A percentile compares a stretch with the other conserved stretches of the same genome.
Evolutionary conservation across 768 basidiomycete genomes (phyloP).

Genomic region (Fomitopsis serialis): DNA sequence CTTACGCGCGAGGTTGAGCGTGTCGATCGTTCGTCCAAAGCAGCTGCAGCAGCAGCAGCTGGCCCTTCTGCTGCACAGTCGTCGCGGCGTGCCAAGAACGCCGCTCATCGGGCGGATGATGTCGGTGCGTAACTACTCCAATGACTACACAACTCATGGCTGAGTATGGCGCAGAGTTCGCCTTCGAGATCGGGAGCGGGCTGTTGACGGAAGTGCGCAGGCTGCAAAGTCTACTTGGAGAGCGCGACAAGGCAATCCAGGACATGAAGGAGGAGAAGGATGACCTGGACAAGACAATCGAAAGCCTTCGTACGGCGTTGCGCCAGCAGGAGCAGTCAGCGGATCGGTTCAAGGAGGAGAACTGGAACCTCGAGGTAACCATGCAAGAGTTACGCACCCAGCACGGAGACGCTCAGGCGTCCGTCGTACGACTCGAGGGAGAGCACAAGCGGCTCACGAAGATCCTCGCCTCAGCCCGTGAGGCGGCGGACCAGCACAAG

Average conservation of each 20-base stretch:
- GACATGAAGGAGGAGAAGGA: slow-evolving; percentile 92
- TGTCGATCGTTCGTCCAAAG: slow-evolving; percentile 55
- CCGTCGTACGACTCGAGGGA: slow-evolving; percentile 64
- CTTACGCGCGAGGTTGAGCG: slow-evolving; percentile 2
- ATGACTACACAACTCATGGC: not conserved
- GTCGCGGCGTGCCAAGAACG: slow-evolving; percentile 81
- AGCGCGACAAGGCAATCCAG: slow-evolving; percentile 89
- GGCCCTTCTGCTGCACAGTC: slow-evolving; percentile 82
- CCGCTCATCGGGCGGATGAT: slow-evolving; percentile 84
- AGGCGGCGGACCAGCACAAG: slow-evolving; percentile 79
- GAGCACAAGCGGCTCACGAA: slow-evolving; percentile 82
- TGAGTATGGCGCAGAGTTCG: slow-evolving; percentile 65
- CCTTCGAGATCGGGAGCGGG: slow-evolving; percentile 94
- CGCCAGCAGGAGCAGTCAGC: slow-evolving; percentile 63
- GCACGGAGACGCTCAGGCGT: slow-evolving; percentile 58
- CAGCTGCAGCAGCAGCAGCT: slow-evolving; percentile 44
- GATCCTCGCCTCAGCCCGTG: slow-evolving; percentile 65
- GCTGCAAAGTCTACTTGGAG: slow-evolving; percentile 83
- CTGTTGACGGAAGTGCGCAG: slow-evolving; percentile 88
- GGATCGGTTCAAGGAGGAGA: slow-evolving; percentile 98
- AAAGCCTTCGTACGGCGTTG: slow-evolving; percentile 68
- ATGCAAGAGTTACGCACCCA: slow-evolving; percentile 81
- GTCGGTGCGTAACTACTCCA: slow-evolving; percentile 53
- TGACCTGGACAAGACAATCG: slow-evolving; percentile 74
- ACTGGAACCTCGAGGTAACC: slow-evolving; percentile 96